These are phyloP conservation scores for Blumeria hordei DNA, from an alignment of 2,329 filamentous ascomycete species.

Conservation along the genomic window DNA sequence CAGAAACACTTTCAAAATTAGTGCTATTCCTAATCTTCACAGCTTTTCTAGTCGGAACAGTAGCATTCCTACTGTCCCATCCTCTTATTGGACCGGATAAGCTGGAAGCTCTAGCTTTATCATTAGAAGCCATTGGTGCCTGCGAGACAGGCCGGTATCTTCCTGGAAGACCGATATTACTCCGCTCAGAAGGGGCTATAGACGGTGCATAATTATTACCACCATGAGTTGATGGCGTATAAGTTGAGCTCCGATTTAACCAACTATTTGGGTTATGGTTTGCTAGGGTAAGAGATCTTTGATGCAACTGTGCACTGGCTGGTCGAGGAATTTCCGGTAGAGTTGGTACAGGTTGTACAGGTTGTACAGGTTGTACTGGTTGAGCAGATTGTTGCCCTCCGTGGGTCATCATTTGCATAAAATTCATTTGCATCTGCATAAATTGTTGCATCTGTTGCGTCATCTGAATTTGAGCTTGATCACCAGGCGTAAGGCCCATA, in stretches of 20 bases:
- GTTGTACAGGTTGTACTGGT: constrained; percentile 6
- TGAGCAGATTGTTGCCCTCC: constrained; percentile 8
- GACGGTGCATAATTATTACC: constrained; percentile 53
- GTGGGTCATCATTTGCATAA: constrained; percentile 58
- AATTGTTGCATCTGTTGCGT: constrained; percentile 66
- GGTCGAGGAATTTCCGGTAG: constrained; percentile 6
- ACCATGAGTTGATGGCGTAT: constrained; percentile 24
- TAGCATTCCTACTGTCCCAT: constrained; percentile 16
- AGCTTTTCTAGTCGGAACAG: constrained; percentile 17
- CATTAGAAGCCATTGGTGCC: constrained; percentile 17
- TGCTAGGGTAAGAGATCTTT: constrained; percentile 63
- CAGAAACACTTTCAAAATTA: constrained; percentile 19
- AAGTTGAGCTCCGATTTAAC: constrained; percentile 21
- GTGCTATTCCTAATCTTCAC: constrained; percentile 13
- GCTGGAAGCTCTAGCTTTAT: constrained; percentile 14
- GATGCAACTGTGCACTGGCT: constrained; percentile 8
- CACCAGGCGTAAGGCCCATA: constrained; percentile 25
- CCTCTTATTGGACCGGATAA: constrained; percentile 12
- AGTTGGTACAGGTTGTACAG: constrained; percentile 3
- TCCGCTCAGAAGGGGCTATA: constrained; percentile 86
- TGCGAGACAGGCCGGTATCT: constrained; percentile 79
- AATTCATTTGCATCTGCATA: constrained; percentile 89
- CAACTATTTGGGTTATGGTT: constrained; percentile 39
- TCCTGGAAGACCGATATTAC: constrained; percentile 72
- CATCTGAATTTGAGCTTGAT: constrained; percentile 58